Evolutionary conservation across 2,329 filamentous ascomycete species (phyloP).

Genomic region (Ilyonectria destructans): DNA sequence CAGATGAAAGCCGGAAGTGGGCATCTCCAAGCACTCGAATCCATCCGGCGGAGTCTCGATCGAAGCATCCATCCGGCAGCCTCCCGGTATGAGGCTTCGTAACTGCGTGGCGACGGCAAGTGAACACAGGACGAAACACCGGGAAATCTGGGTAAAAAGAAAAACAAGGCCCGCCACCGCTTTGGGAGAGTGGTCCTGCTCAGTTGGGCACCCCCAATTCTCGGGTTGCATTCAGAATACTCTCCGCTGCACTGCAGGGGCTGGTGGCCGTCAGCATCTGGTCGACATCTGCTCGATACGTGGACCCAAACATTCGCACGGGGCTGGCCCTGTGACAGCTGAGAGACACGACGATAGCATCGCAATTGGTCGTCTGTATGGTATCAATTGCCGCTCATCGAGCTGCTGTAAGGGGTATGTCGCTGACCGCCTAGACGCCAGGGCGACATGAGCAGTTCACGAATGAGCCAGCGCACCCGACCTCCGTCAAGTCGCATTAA

Average conservation of each 20-base stretch:
- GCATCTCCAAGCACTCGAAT: not conserved
- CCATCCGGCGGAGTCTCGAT: slow-evolving; percentile 1
- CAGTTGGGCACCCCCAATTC: not conserved
- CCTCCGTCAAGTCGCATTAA: not conserved
- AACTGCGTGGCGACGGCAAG: slow-evolving; percentile 19
- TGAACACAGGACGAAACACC: slow-evolving; percentile 28
- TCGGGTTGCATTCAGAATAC: not conserved
- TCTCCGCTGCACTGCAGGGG: not conserved
- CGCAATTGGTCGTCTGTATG: not conserved
- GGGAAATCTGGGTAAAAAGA: slow-evolving; percentile 1
- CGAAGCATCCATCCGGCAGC: slow-evolving; percentile 14
- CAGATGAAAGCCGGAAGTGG: slow-evolving; percentile 14
- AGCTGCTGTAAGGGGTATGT: not conserved
- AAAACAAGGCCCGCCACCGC: slow-evolving; percentile 2
- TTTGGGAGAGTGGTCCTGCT: not conserved
- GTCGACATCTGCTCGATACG: slow-evolving; percentile 7
- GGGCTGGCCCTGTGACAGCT: slow-evolving; percentile 6
- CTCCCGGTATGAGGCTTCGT: slow-evolving; percentile 4
- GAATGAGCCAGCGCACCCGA: not conserved
- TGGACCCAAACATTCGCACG: slow-evolving; percentile 21
- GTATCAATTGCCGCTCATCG: not conserved
- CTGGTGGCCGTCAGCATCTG: not conserved
- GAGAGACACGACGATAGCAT: not conserved
- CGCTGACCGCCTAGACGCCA: not conserved
- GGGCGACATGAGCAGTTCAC: not conserved